A percentile compares a stretch with the other conserved stretches of the same genome.
phyloP scores from a whole-genome alignment of 257 asterid genomes.

The Plantago elongata region DNA sequence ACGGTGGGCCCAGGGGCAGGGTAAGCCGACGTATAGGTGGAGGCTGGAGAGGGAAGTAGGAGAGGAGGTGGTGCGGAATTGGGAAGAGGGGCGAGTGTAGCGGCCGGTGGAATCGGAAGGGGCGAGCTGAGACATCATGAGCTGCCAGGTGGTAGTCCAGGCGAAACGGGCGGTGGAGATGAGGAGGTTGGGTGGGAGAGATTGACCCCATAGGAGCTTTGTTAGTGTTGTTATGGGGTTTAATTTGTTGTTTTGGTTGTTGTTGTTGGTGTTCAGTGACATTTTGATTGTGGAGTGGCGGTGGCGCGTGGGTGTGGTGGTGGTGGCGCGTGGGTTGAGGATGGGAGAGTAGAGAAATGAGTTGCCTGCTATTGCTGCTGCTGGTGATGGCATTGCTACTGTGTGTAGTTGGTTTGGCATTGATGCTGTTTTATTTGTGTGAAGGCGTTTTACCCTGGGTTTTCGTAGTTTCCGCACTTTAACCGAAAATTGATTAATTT shows the following conservation, averaged over 20 bases:
- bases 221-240: conserved; percentile 59
- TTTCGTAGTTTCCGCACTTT: too few relatives aligned
- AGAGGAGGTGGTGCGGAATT: conserved; percentile 45
- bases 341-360: conserved; percentile 26
- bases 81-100: conserved; percentile 81
- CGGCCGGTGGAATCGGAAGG: conserved; percentile 78
- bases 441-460: too few relatives aligned
- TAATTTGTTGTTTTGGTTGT: conserved; percentile 17
- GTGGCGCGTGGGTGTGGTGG: conserved; percentile 15
- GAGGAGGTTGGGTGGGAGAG: conserved; percentile 89
- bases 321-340: conserved; percentile 25
- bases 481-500: too few relatives aligned
- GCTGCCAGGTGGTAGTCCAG: conserved; percentile 90
- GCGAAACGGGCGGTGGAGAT: conserved; percentile 91
- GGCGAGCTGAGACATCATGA: conserved; percentile 98
- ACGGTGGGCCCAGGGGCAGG: conserved; percentile 99
- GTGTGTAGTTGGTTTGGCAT: too few relatives aligned
- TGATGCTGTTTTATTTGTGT: too few relatives aligned
- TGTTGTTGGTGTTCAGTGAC: conserved; percentile 17
- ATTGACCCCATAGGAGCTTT: conserved; percentile 75
- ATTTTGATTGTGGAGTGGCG: conserved; percentile 24
- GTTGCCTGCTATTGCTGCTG: conserved; percentile 33
- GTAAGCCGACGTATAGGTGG: conserved; percentile 90
- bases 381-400: not conserved
- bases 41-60: conserved; percentile 30